A percentile compares a stretch with the other conserved stretches of the same genome.
Conservation (phyloP, 495 filamentous ascomycete species). For the Glarea lozoyensis region DNA sequence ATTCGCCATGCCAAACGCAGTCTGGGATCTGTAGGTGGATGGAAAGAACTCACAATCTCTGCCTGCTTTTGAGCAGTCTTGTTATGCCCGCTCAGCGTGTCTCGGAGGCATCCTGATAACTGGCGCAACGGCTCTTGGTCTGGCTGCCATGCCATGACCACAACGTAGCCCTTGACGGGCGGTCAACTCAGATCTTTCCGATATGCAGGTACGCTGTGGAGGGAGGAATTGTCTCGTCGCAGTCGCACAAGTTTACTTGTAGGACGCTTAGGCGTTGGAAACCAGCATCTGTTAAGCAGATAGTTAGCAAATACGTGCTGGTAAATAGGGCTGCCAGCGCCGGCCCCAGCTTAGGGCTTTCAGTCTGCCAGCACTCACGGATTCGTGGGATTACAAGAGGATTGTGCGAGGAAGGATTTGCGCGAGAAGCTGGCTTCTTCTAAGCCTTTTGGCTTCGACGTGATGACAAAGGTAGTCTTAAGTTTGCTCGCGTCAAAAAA, state of each 20-base stretch:
- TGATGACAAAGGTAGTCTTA: too few relatives aligned
- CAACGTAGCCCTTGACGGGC: slow-evolving; percentile 5
- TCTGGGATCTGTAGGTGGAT: too few relatives aligned
- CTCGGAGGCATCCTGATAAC: slow-evolving; percentile 78
- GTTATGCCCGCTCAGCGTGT: slow-evolving; percentile 82
- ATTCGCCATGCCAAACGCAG: too few relatives aligned
- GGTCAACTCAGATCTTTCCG: slow-evolving; percentile 6
- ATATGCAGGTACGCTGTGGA: slow-evolving; percentile 18
- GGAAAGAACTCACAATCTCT: slow-evolving; percentile 50
- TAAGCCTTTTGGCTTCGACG: too few relatives aligned
- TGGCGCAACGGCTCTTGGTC: slow-evolving; percentile 77
- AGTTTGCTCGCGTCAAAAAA: not conserved
- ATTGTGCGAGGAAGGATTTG: not conserved
- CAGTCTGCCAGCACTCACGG: slow-evolving; percentile 12
- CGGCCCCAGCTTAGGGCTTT: too few relatives aligned
- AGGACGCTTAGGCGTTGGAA: slow-evolving; percentile 13
- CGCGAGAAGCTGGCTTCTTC: not conserved
- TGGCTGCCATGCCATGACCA: slow-evolving; percentile 84
- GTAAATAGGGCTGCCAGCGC: too few relatives aligned
- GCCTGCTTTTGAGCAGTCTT: slow-evolving; percentile 74
- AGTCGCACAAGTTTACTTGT: slow-evolving; percentile 21
- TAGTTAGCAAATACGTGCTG: slow-evolving; percentile 8
- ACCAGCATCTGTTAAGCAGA: slow-evolving; percentile 7
- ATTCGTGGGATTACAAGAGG: not conserved
- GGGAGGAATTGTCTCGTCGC: slow-evolving; percentile 3